Percentiles rank a stretch among this genome's conserved stretches.
Evolutionary conservation across 305 asterid genomes (phyloP).

Genomic region (Solanum hybrid): DNA sequence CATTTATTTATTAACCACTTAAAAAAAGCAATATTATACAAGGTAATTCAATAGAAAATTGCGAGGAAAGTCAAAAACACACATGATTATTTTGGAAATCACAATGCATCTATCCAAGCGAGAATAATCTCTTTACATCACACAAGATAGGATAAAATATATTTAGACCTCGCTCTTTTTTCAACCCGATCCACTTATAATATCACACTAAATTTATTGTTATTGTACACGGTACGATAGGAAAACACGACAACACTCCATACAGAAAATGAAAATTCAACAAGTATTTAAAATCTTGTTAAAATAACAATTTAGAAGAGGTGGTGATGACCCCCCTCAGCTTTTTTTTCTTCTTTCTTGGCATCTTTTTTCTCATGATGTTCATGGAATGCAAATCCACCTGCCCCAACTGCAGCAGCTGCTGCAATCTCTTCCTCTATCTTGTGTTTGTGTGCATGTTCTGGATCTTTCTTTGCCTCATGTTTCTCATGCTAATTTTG

Average conservation of each 20-base stretch:
- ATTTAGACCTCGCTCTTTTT: rapidly evolving
- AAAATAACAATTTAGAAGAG: neutral
- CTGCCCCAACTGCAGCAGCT: constrained; percentile 42
- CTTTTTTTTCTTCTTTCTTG: constrained; percentile 35
- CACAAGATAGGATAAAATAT: neutral
- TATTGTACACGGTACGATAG: neutral
- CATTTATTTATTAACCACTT: neutral
- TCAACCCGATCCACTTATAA: neutral
- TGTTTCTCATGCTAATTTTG: constrained; percentile 40
- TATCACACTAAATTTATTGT: neutral
- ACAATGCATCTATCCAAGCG: neutral
- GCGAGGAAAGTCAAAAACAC: neutral
- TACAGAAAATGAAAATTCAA: neutral
- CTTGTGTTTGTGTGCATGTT: constrained; percentile 46
- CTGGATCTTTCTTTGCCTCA: constrained; percentile 49
- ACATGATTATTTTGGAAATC: neutral
- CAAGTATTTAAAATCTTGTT: neutral
- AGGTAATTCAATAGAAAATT: neutral
- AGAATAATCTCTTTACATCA: neutral
- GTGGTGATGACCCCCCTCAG: constrained; percentile 48
- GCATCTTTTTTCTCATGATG: constrained; percentile 53
- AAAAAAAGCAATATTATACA: neutral
- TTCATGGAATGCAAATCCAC: constrained; percentile 61
- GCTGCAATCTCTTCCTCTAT: constrained; percentile 58
- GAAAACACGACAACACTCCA: neutral